Base-by-base conservation (phyloP, 371 early-diverging fungal genomes). In the Parasitella parasitica region DNA sequence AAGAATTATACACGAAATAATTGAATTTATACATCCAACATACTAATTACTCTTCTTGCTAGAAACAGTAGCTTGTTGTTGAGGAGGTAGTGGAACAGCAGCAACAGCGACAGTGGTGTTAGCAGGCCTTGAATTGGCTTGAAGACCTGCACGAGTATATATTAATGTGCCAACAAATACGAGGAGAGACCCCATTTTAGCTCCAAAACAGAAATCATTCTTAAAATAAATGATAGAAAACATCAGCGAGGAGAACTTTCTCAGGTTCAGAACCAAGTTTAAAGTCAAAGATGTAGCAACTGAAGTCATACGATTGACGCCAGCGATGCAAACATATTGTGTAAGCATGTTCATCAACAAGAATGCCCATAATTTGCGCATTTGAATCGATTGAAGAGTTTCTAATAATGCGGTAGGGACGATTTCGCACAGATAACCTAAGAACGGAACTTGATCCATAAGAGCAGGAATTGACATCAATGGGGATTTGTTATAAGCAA, bases 241-340 rank as follows among this genome's bases (percentile, higher is more conserved):
- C 26, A 92, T 62, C 30, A 96, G 71, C 24, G 91, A 90, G 0
- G 89, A 83, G 43, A 94, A 89, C 71, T 96, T 96, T 41, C 96
- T 87, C 13, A 96, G 61, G 52, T 90, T 93, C 18, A 96, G 80
- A 6, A 95, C 91, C 16, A 96, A 82, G 59, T 94, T 94, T 32
- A 96, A 71, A 0, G 94, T 93, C 8, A 96, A 73, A 4, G 94
- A 89, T 13, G 91, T 75, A 0, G 93, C 81, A 57, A 91, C 78
- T 0, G 91, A 84, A 2, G 90, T 89, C 73, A 96, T 79, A 15
- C 88, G 83, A 56, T 94, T 92, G 2, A 96, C 96, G 13, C 94
- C 95, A 26, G 92, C 85, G 20, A 94, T 92, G 61, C 96, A 96
- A 48, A 89, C 82, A 72, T 86, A 89, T 64, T 94, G 96, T 18